These are phyloP conservation scores for Biscutella laevigata DNA, from an alignment of 441 rosid species.

Conservation along the genomic window DNA sequence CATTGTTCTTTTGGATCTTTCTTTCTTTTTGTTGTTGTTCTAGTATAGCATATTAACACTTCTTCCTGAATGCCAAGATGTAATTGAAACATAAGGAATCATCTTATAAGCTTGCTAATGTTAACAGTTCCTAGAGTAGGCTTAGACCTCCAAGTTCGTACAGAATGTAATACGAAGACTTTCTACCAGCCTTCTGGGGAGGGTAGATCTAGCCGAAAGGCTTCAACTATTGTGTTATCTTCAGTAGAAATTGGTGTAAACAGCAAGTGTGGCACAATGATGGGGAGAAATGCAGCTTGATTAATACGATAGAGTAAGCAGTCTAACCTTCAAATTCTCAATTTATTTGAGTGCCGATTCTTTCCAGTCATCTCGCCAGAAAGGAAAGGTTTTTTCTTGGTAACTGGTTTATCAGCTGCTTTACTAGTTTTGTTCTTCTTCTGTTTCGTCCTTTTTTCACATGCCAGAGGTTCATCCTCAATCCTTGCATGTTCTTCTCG, in stretches of 20 bases:
- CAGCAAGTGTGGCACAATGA: background rate
- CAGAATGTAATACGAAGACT: background rate
- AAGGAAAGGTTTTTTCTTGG: slow-evolving; percentile 35
- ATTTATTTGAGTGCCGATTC: slow-evolving; percentile 36
- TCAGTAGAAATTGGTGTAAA: background rate
- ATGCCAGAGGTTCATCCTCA: slow-evolving; percentile 21
- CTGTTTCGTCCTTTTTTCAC: slow-evolving; percentile 25
- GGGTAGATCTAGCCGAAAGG: slow-evolving; percentile 7
- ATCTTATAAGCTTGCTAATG: slow-evolving; percentile 16
- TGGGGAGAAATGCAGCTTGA: background rate
- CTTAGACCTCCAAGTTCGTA: slow-evolving; percentile 8
- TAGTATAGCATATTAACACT: slow-evolving; percentile 19
- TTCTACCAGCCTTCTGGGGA: background rate
- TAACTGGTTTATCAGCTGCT: slow-evolving; percentile 26
- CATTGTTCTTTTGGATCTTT: slow-evolving; percentile 5
- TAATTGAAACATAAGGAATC: slow-evolving; percentile 21
- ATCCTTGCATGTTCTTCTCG: slow-evolving; percentile 25
- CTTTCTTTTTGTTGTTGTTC: slow-evolving; percentile 2
- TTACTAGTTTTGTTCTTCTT: slow-evolving; percentile 26
- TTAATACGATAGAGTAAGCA: background rate
- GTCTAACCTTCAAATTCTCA: slow-evolving; percentile 25
- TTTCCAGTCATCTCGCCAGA: slow-evolving; percentile 37
- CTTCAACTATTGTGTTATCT: background rate
- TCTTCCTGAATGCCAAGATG: slow-evolving; percentile 14
- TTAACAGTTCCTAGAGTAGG: background rate